Evolutionary conservation across 441 rosid genomes (phyloP).

Genomic region (Populus tomentosa): DNA sequence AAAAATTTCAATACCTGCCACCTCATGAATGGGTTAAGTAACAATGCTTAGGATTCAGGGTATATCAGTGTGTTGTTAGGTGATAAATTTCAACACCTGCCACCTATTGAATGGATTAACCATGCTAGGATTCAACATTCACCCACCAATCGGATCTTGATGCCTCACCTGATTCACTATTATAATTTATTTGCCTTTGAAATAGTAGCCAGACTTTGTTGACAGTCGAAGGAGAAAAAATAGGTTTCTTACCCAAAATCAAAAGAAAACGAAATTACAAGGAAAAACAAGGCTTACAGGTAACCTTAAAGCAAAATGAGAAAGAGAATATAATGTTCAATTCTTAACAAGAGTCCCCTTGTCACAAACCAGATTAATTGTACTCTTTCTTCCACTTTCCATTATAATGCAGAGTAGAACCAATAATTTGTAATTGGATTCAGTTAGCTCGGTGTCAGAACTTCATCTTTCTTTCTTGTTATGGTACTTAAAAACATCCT

Average conservation of each 20-base stretch:
- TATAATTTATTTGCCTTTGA: not conserved
- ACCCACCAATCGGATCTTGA: constrained; percentile 23
- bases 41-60: not conserved
- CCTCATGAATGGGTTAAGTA: not conserved
- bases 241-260: not conserved
- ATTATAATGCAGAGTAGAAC: not conserved
- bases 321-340: not conserved
- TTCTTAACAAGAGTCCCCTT: not conserved
- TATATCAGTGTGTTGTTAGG: not conserved
- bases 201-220: not conserved
- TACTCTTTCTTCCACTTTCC: not conserved
- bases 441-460: not conserved
- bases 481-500: not conserved
- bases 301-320: not conserved
- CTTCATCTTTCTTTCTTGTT: not conserved
- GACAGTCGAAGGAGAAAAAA: not conserved
- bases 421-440: not conserved
- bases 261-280: not conserved
- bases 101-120: constrained; percentile 9
- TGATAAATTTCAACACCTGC: not conserved
- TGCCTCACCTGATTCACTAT: constrained; percentile 9
- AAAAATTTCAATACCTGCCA: constrained; percentile 14
- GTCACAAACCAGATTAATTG: not conserved
- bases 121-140: constrained; percentile 13
- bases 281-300: not conserved